phyloP scores from a whole-genome alignment of 2,329 filamentous ascomycete genomes.

The Exophiala phaeomuriformis region DNA sequence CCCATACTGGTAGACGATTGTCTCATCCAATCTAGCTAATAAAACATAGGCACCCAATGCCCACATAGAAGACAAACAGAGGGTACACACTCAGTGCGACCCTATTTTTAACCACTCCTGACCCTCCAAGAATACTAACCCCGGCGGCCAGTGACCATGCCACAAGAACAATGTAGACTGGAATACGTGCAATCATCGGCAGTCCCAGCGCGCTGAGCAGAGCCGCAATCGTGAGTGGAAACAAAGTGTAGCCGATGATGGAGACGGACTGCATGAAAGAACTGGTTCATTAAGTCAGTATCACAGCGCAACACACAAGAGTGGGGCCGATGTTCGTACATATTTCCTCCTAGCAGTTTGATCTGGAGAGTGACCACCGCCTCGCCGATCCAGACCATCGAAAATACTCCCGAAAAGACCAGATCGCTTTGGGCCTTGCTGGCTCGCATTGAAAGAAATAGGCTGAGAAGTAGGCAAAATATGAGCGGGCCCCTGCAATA shows the following conservation, averaged over 20 bases:
- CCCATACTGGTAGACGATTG: background rate
- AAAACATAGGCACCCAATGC: slow-evolving; percentile 89
- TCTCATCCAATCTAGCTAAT: slow-evolving; percentile 60
- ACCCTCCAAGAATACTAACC: slow-evolving; percentile 90
- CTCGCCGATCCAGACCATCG: slow-evolving; percentile 93
- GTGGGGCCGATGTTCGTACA: slow-evolving; percentile 55
- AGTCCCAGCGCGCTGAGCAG: slow-evolving; percentile 77
- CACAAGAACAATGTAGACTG: slow-evolving; percentile 81
- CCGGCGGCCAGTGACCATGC: slow-evolving; percentile 92
- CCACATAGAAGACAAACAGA: slow-evolving; percentile 88
- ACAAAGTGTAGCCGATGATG: slow-evolving; percentile 97
- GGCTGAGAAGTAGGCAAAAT: slow-evolving; percentile 81
- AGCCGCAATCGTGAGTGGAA: slow-evolving; percentile 89
- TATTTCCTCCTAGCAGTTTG: slow-evolving; percentile 89
- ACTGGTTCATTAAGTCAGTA: slow-evolving; percentile 42
- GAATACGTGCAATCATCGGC: slow-evolving; percentile 73
- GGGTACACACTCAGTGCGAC: slow-evolving; percentile 93
- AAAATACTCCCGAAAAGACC: slow-evolving; percentile 94
- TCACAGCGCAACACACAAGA: slow-evolving; percentile 7
- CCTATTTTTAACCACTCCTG: slow-evolving; percentile 88
- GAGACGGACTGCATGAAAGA: slow-evolving; percentile 97
- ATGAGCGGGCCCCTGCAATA: slow-evolving; percentile 70
- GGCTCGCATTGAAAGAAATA: slow-evolving; percentile 79
- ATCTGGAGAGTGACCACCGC: slow-evolving; percentile 97
- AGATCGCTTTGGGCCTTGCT: slow-evolving; percentile 71